A percentile compares a stretch with the other conserved stretches of the same genome.
phyloP scores from a whole-genome alignment of 495 filamentous ascomycete species.

The Penicillium paxilli region DNA sequence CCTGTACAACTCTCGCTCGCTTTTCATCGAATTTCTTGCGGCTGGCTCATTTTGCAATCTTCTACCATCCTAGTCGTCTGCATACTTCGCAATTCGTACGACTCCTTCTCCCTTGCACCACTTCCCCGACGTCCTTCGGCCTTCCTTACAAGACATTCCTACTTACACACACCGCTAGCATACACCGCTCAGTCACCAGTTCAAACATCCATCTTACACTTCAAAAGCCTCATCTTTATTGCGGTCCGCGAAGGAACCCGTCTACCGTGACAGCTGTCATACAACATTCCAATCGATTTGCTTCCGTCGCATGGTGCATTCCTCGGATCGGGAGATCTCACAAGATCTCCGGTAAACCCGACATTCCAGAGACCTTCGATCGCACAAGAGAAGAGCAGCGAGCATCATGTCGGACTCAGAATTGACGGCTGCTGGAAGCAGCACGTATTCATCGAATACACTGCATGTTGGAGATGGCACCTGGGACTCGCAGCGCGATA shows the following conservation, averaged over 20 bases:
- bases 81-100: constrained; percentile 3
- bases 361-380: constrained; percentile 34
- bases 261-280: constrained; percentile 5
- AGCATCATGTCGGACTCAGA: constrained; percentile 44
- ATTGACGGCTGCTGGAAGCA: constrained; percentile 77
- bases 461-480: constrained; percentile 89
- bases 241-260: neutral
- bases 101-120: constrained; percentile 11
- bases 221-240: constrained; percentile 2
- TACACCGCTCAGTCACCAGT: constrained; percentile 7
- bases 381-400: constrained; percentile 1
- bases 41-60: constrained; percentile 12
- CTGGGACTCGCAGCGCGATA: constrained; percentile 81
- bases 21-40: constrained; percentile 14
- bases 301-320: constrained; percentile 49
- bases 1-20: constrained; percentile 16
- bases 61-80: neutral
- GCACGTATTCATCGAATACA: constrained; percentile 78
- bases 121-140: neutral
- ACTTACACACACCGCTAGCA: neutral
- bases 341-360: constrained; percentile 44
- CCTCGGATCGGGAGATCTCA: constrained; percentile 46
- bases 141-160: neutral
- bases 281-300: constrained; percentile 12
- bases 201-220: neutral